Evolutionary conservation across 129 eudicot genomes (phyloP).

Genomic region (Rutidosis leptorrhynchoides): DNA sequence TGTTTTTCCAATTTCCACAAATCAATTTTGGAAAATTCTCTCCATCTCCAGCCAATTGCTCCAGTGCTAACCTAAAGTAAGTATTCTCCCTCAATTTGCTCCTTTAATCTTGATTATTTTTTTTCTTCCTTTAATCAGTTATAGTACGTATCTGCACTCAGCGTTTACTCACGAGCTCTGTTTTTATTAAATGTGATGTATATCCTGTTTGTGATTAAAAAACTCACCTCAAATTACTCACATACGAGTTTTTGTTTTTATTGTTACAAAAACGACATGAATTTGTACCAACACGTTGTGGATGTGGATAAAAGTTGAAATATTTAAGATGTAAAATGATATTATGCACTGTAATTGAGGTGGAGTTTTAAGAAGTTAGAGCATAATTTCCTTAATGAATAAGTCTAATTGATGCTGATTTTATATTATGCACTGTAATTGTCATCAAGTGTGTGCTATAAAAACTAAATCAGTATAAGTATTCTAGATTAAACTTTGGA

Average conservation of each 20-base stretch:
- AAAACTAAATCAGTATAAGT: no score
- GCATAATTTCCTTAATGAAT: not conserved
- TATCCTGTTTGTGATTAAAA: constrained; percentile 1
- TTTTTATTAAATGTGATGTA: constrained; percentile 3
- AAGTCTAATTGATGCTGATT: not conserved
- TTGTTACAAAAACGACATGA: not conserved
- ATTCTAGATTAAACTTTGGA: not conserved
- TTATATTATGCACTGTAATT: not conserved
- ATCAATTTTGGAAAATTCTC: not conserved
- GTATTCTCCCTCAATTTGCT: not conserved
- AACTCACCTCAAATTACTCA: not conserved
- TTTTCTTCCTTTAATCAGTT: not conserved
- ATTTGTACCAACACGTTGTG: constrained; percentile 4
- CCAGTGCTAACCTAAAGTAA: not conserved
- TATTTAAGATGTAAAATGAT: not conserved
- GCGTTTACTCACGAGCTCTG: constrained; percentile 7
- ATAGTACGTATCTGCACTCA: not conserved
- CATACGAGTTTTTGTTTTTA: not conserved
- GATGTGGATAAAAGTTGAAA: not conserved
- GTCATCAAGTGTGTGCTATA: not conserved
- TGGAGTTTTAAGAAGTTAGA: not conserved
- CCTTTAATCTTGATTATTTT: not conserved
- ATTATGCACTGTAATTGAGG: not conserved
- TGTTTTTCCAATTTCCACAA: not conserved
- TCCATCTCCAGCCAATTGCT: not conserved